phyloP scores from a whole-genome alignment of 73 alveolate species.

The Diophrys appendiculata region DNA sequence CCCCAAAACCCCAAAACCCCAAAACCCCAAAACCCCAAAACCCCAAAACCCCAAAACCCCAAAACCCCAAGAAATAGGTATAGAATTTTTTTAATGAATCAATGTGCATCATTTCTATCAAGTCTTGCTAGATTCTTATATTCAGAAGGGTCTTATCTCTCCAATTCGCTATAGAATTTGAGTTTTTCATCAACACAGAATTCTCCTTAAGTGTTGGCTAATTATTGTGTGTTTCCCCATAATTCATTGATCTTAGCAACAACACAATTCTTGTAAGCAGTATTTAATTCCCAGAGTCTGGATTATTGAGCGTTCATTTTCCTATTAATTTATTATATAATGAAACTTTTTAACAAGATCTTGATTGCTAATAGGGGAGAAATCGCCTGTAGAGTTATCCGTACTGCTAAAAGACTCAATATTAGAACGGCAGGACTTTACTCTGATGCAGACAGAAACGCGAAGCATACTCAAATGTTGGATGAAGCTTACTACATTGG shows the following conservation, averaged over 20 bases:
- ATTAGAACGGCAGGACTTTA: conserved; percentile 91
- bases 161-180: not conserved
- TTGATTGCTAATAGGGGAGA: conserved; percentile 97
- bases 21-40: too few relatives aligned
- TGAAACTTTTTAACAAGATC: conserved; percentile 59
- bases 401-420: conserved; percentile 85
- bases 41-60: too few relatives aligned
- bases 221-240: not conserved
- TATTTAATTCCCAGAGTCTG: not conserved
- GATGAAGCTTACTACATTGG: conserved; percentile 90
- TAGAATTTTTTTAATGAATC: too few relatives aligned
- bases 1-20: too few relatives aligned
- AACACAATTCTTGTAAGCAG: not conserved
- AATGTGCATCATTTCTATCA: not conserved
- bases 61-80: too few relatives aligned
- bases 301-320: not conserved
- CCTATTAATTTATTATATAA: too few relatives aligned
- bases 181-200: not conserved
- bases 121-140: not conserved
- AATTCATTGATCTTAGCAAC: not conserved
- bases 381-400: conserved; percentile 89
- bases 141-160: not conserved
- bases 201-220: not conserved
- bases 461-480: conserved; percentile 82
- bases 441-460: conserved; percentile 87